Evolutionary conservation across 331 rosid genomes (phyloP).

Genomic region (Malus hybrid): DNA sequence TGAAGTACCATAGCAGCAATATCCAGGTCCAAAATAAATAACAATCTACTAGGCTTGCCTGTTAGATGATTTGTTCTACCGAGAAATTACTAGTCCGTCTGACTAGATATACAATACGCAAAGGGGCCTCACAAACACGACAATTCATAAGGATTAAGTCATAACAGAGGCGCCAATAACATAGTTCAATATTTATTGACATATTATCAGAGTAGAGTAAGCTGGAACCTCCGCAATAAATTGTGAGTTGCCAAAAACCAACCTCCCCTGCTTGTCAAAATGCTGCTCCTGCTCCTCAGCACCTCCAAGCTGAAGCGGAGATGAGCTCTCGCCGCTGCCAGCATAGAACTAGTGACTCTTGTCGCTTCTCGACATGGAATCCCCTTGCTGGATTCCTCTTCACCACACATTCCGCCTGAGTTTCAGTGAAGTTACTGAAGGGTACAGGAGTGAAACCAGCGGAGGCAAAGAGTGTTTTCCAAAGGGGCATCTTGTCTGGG

Average conservation of each 20-base stretch:
- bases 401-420: constrained; percentile 48
- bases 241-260: constrained; percentile 24
- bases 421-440: constrained; percentile 41
- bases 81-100: neutral
- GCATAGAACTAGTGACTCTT: constrained; percentile 36
- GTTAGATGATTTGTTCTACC: constrained; percentile 8
- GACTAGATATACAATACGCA: constrained; percentile 6
- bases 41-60: constrained; percentile 11
- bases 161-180: constrained; percentile 22
- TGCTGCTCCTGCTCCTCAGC: constrained; percentile 24
- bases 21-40: constrained; percentile 11
- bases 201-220: constrained; percentile 15
- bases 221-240: constrained; percentile 23
- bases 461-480: constrained; percentile 28
- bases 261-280: constrained; percentile 12
- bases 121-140: constrained; percentile 13
- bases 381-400: constrained; percentile 36
- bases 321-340: constrained; percentile 47
- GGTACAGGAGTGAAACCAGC: constrained; percentile 28
- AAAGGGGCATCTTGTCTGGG: constrained; percentile 28
- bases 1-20: constrained; percentile 2
- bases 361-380: constrained; percentile 39
- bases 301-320: constrained; percentile 47
- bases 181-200: constrained; percentile 28
- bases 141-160: constrained; percentile 17